Conservation (phyloP, 257 asterid species). For the Nicotiana knightiana region DNA sequence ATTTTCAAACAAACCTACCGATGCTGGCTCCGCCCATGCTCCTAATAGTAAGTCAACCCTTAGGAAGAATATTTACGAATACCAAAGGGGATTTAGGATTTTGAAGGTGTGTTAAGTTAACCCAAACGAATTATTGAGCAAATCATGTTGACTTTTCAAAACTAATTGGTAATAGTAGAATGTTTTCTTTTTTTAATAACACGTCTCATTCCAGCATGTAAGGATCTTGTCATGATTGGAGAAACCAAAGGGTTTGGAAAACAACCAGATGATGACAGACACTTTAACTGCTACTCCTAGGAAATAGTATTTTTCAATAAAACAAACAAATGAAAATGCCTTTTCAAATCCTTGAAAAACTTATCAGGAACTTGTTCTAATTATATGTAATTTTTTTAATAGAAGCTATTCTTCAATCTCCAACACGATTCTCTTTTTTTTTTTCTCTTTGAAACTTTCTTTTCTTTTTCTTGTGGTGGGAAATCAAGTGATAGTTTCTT, state of each 20-base stretch:
- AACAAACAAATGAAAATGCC: not conserved
- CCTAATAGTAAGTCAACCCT: not conserved
- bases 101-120: not conserved
- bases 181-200: not conserved
- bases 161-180: not conserved
- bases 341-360: slow-evolving; percentile 5
- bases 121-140: not conserved
- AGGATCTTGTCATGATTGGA: not conserved
- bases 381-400: not conserved
- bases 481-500: not conserved
- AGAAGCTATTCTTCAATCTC: not conserved
- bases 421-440: not conserved
- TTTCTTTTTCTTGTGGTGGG: not conserved
- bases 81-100: not conserved
- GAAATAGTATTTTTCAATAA: not conserved
- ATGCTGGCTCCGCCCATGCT: too few relatives aligned
- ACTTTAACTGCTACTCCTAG: not conserved
- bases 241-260: not conserved
- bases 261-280: not conserved
- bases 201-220: not conserved
- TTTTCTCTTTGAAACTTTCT: not conserved
- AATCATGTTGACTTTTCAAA: not conserved
- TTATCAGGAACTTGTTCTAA: not conserved
- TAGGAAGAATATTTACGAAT: not conserved
- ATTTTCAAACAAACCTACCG: too few relatives aligned